Base-by-base conservation (phyloP, 2,329 filamentous ascomycete species). In the Ophiostoma sp. region DNA sequence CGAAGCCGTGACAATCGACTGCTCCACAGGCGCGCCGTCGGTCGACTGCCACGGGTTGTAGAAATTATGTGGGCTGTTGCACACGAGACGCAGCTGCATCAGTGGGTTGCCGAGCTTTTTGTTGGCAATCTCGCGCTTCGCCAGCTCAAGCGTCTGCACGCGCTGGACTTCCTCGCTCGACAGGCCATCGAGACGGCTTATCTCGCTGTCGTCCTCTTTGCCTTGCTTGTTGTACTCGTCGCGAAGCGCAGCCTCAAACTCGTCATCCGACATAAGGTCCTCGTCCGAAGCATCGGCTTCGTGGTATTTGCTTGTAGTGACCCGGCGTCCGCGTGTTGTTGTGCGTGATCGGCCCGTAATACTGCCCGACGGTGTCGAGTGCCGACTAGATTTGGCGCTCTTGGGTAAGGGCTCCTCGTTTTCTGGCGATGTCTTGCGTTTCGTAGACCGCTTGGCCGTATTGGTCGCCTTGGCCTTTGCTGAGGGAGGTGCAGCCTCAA, bases 1-100 rank as follows among this genome's bases (percentile, higher is more conserved):
- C 0, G 93, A 97, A 0, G 91, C 87, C 0, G 90, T 94, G 45
- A 99, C 86, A 5, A 99, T 85, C 0, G 85, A 89, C 75, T 96
- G 90, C 74, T 98, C 93, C 0, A 92, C 80, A 0, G 84, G 80
- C 0, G 41, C 14, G 11, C n/a, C 63, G 8, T 7, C 47, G 18
- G 3, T n/a, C 18, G 47, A 81, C 0, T 85, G 82, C 85, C 94
- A 98, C 0, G 95, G 94, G 76, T 93, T 96, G 79, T 96, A 98
- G 77, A 99, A 98, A 75, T 97, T 96, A 78, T 97, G 93, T 0
- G 95, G 95, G 0, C 88, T 92, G 77, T 99, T 97, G 78, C 95
- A 98, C 11, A 92, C 92, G 0, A 97, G 84, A 0, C 95, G 90
- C 3, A 97, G 86, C 76, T 99, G 95, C 83, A 97, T 92, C 27